Evolutionary conservation across 148 eudicot genomes (phyloP).

Genomic region (Polygonum maritimum): DNA sequence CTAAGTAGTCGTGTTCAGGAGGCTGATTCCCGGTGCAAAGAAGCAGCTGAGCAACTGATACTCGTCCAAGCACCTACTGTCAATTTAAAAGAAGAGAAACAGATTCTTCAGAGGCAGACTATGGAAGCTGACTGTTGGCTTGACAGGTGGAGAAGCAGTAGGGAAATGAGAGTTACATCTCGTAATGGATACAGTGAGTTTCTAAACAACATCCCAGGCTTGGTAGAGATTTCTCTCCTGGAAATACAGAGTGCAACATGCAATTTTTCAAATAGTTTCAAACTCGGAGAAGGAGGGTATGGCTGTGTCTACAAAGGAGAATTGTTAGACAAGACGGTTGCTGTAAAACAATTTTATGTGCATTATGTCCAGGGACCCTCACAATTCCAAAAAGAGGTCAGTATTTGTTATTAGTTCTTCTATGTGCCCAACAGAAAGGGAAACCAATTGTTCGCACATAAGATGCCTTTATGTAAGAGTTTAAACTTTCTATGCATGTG

Average conservation of each 20-base stretch:
- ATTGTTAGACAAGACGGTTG: constrained; percentile 55
- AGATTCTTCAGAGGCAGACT: constrained; percentile 50
- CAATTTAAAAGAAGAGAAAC: constrained; percentile 47
- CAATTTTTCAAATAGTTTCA: constrained; percentile 72
- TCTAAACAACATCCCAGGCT: constrained; percentile 28
- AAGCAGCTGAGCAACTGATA: constrained; percentile 50
- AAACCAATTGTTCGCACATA: neutral
- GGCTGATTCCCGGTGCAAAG: constrained; percentile 52
- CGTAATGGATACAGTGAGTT: constrained; percentile 21
- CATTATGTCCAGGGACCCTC: constrained; percentile 45
- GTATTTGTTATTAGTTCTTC: neutral
- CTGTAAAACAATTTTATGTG: constrained; percentile 53
- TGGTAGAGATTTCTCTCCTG: constrained; percentile 45
- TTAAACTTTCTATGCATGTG: neutral
- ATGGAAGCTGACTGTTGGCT: constrained; percentile 64
- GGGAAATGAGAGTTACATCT: constrained; percentile 26
- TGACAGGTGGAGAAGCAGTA: constrained; percentile 53
- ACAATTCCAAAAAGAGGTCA: constrained; percentile 65
- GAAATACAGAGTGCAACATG: constrained; percentile 81
- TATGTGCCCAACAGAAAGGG: neutral
- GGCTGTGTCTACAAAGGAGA: constrained; percentile 79
- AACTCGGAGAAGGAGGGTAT: constrained; percentile 47
- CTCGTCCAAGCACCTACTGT: constrained; percentile 45
- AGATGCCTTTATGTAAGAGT: neutral
- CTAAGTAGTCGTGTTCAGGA: constrained; percentile 56